Percentiles rank a stretch among this genome's conserved stretches.
phyloP scores from a whole-genome alignment of 805 yeast species.

The Starmerella stellata region DNA sequence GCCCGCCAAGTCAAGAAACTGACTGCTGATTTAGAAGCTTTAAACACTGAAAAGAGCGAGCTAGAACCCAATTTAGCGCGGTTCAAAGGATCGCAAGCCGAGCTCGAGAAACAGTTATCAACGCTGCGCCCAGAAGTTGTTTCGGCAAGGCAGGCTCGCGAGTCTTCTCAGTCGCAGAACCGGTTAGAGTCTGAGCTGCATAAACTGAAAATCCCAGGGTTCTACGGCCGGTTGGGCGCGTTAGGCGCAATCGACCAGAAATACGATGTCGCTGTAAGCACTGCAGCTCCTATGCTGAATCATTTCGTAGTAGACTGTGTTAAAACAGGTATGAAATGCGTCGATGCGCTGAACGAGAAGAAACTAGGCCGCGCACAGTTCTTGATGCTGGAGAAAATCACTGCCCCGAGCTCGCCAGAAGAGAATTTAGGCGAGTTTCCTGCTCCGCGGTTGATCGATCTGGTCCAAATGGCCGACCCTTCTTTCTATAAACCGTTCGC shows the following conservation, averaged over 20 bases:
- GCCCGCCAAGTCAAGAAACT: not conserved
- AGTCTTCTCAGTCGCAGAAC: constrained; percentile 46
- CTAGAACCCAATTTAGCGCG: not conserved
- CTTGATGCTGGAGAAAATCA: constrained; percentile 55
- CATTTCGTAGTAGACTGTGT: constrained; percentile 80
- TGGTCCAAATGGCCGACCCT: constrained; percentile 47
- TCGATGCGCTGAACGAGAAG: constrained; percentile 64
- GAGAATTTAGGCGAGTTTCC: constrained; percentile 4
- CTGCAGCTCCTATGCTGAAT: constrained; percentile 81
- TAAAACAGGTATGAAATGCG: constrained; percentile 54
- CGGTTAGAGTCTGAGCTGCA: constrained; percentile 52
- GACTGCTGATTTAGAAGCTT: not conserved
- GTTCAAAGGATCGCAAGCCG: constrained; percentile 32
- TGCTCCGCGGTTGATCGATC: constrained; percentile 66
- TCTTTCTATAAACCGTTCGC: constrained; percentile 76
- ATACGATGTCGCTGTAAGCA: constrained; percentile 85
- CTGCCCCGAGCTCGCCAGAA: constrained; percentile 25
- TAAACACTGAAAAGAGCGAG: constrained; percentile 9
- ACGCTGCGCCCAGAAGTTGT: constrained; percentile 36
- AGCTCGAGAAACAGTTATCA: constrained; percentile 21
- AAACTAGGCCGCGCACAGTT: constrained; percentile 80
- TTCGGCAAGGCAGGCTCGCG: constrained; percentile 39
- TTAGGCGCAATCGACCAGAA: constrained; percentile 76
- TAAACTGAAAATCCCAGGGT: constrained; percentile 57
- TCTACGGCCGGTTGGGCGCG: constrained; percentile 81